Evolutionary conservation across 2,329 filamentous ascomycete genomes (phyloP).

Genomic region (Ceratocystis ficicola): DNA sequence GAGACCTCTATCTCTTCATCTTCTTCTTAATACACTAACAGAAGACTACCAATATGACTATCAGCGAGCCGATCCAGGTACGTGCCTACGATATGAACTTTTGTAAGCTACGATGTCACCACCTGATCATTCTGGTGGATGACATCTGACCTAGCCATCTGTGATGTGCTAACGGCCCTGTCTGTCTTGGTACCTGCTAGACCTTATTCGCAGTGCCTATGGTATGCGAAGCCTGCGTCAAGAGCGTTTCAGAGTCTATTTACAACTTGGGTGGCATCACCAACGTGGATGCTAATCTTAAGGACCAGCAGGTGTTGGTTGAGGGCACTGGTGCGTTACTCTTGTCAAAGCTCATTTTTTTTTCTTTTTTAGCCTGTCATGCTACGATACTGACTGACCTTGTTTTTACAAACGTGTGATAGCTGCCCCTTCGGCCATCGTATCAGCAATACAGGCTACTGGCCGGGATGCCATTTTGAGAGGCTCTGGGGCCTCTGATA

Average conservation of each 20-base stretch:
- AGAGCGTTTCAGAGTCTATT: conserved; percentile 69
- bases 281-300: conserved; percentile 69
- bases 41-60: conserved; percentile 24
- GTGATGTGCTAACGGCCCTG: neutral
- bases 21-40: neutral
- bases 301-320: conserved; percentile 71
- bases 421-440: conserved; percentile 80
- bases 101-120: conserved; percentile 17
- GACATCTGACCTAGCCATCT: neutral
- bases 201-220: conserved; percentile 92
- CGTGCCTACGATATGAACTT: neutral
- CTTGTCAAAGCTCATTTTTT: neutral
- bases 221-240: conserved; percentile 79
- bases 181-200: conserved; percentile 34
- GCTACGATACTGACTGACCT: neutral
- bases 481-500: conserved; percentile 74
- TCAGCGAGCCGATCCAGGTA: conserved; percentile 26
- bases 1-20: conserved; percentile 8
- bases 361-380: neutral
- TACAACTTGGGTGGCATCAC: conserved; percentile 66
- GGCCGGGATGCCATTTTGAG: conserved; percentile 89
- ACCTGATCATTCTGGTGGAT: neutral
- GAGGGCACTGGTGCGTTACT: conserved; percentile 59
- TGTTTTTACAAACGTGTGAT: conserved; percentile 7
- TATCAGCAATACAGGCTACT: conserved; percentile 75